Conservation (phyloP, 2,329 filamentous ascomycete species). For the Botrytis tulipae region DNA sequence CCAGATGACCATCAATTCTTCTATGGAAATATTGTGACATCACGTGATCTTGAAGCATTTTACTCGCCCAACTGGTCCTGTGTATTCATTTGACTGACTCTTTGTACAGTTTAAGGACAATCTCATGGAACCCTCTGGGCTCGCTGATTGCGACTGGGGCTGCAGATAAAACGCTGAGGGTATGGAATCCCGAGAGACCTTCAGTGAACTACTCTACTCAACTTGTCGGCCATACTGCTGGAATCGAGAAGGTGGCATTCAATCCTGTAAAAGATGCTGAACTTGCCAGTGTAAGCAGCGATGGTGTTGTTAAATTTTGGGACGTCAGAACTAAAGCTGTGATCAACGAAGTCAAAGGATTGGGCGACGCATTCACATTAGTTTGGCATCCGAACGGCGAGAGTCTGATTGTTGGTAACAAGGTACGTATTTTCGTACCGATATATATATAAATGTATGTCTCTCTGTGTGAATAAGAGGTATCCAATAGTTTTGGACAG, state of each 20-base stretch:
- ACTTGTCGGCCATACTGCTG: constrained; percentile 63
- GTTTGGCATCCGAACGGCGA: constrained; percentile 72
- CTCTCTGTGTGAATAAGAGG: not conserved
- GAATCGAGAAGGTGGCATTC: constrained; percentile 74
- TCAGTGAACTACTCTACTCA: constrained; percentile 74
- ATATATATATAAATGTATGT: not conserved
- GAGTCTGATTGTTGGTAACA: constrained; percentile 69
- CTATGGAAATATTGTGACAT: not conserved
- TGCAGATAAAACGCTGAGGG: constrained; percentile 65
- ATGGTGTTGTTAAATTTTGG: constrained; percentile 77
- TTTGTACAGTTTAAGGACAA: constrained; percentile 63
- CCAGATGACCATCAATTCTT: not conserved
- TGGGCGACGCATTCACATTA: constrained; percentile 67
- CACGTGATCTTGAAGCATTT: not conserved
- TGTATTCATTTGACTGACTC: not conserved
- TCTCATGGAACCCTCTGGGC: constrained; percentile 87
- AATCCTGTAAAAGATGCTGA: constrained; percentile 76
- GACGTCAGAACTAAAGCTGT: constrained; percentile 72
- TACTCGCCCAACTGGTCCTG: not conserved
- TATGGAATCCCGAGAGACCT: constrained; percentile 79
- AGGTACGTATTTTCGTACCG: constrained; percentile 51
- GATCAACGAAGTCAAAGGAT: constrained; percentile 65
- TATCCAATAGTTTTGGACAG: not conserved
- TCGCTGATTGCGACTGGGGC: constrained; percentile 81
- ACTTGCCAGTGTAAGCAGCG: constrained; percentile 70